Evolutionary conservation across 2,329 filamentous ascomycete species (phyloP), one percentile per base, ranked within the genome.

Genomic region (Hysterium pulicare): DNA sequence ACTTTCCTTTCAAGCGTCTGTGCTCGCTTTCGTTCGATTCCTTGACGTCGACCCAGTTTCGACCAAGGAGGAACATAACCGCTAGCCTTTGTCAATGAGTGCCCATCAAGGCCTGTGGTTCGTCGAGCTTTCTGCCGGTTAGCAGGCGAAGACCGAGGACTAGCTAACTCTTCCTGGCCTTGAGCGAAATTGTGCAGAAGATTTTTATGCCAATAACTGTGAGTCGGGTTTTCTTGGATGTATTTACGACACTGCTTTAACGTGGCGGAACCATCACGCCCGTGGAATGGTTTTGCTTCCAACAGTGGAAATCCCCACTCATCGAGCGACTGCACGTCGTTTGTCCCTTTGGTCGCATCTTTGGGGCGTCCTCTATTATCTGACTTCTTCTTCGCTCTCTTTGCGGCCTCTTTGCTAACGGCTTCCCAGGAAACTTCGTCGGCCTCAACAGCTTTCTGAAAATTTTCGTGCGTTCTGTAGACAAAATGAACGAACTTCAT

Each of bases 391-490:
- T 57, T 51, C n/a, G n/a, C n/a, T n/a, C n/a, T n/a, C 35, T 56
- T 56, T 5, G 45, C 47, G 20, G 50, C 60, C 51, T 54, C 63
- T 61, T 39, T 61, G 48, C 40, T 53, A 4, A 80, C 74, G n/a
- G 73, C 76, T 44, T 75, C 75, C 79, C 78, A 82, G 5, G 65
- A 62, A 4, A 72, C 68, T 19, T 71, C 61, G 2, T 75, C 74
- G 21, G 61, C 56, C 15, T 76, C 70, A 3, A 80, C 79, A 8
- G 77, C 70, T 43, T 73, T 69, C 15, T 73, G 61, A 40, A 81
- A 82, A 41, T 77, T 74, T 1, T 56, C 58, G 31, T 71, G 68
- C 0, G 77, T 75, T 39, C 78, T 78, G 48, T 82, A 79, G 7
- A 77, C 58, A 57, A 78, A 83, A 45, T 76, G 73, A 31, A 66